A percentile compares a stretch with the other conserved stretches of the same genome.
phyloP scores from a whole-genome alignment of 2,329 filamentous ascomycete genomes.

The Sarocladium strictum region DNA sequence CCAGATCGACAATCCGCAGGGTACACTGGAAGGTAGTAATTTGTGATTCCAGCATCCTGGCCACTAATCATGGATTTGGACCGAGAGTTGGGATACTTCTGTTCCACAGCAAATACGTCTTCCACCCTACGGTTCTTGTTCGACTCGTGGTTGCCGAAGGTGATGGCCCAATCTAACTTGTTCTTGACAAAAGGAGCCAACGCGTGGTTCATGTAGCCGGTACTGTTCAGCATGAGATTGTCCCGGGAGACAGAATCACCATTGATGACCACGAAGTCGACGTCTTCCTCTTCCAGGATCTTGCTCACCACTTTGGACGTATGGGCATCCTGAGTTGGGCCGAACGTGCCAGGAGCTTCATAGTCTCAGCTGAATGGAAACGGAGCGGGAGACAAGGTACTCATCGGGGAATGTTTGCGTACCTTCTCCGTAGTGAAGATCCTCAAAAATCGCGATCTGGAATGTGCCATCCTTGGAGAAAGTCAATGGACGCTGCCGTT shows the following conservation, averaged over 20 bases:
- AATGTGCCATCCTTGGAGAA: constrained; percentile 7
- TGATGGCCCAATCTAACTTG: constrained; percentile 46
- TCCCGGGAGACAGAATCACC: constrained; percentile 53
- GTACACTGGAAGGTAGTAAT: constrained; percentile 38
- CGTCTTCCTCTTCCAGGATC: constrained; percentile 10
- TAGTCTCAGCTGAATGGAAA: neutral
- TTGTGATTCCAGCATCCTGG: constrained; percentile 28
- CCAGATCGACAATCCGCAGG: constrained; percentile 21
- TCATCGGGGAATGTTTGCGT: neutral
- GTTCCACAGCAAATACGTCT: constrained; percentile 18
- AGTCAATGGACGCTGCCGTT: neutral
- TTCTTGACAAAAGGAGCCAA: constrained; percentile 40
- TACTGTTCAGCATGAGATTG: constrained; percentile 38
- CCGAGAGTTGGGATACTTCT: constrained; percentile 17
- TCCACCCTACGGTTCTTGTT: constrained; percentile 20
- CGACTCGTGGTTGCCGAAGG: constrained; percentile 57
- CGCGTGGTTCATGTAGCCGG: constrained; percentile 41
- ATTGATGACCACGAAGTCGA: constrained; percentile 46
- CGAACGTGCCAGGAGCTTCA: constrained; percentile 12
- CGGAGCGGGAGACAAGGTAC: neutral
- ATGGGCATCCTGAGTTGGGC: constrained; percentile 13
- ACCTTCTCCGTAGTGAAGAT: constrained; percentile 9
- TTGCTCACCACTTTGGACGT: constrained; percentile 10
- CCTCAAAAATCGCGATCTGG: constrained; percentile 4
- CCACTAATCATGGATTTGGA: constrained; percentile 18